Base-by-base conservation (phyloP, 2,329 filamentous ascomycete species). In the Blumeria graminis region DNA sequence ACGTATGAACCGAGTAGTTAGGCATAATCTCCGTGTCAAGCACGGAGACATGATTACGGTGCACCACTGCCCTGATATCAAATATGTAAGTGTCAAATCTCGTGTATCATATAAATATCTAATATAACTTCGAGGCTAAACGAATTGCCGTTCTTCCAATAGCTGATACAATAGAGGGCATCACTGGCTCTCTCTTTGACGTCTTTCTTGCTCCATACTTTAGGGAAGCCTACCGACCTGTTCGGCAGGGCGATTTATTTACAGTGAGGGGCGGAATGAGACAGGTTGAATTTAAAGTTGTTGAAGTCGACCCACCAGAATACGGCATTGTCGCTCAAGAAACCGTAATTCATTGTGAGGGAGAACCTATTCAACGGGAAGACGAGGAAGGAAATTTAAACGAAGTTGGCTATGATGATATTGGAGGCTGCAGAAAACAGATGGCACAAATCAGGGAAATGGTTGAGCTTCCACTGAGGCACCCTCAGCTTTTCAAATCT, bases 401-500 rank as follows among this genome's bases (percentile, higher is more conserved):
- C 69, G 92, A 98, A 72, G 92, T 98, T 63, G 92, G 92, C 53
- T 98, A 98, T 69, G 92, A 98, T 67, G 92, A 98, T 68, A 98
- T 98, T 72, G 92, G 92, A 78, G 92, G 92, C 63, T 96, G 92
- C 79, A 81, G 92, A 68, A 98, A 98, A 76, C 92, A 98, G 74
- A 96, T 98, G 92, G 92, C 92, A 61, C 92, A 98, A 76, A 94
- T 98, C 65, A 86, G 92, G 69, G 92, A 98, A 71, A 82, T 98
- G 77, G 92, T 98, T 62, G 92, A 98, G 77, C 76, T 98, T 63
- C 92, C 92, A 60, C 79, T 98, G 60, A 83, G 92, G 67, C 92
- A 98, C 72, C 92, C 92, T 59, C 92, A 96, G 71, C 84, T 98
- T 55, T 98, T 98, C 84, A 98, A 96, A 78, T 96, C 90, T 43